These are phyloP conservation scores for Blastomyces percursus DNA, from an alignment of 2,329 filamentous ascomycete species.

Conservation along the genomic window DNA sequence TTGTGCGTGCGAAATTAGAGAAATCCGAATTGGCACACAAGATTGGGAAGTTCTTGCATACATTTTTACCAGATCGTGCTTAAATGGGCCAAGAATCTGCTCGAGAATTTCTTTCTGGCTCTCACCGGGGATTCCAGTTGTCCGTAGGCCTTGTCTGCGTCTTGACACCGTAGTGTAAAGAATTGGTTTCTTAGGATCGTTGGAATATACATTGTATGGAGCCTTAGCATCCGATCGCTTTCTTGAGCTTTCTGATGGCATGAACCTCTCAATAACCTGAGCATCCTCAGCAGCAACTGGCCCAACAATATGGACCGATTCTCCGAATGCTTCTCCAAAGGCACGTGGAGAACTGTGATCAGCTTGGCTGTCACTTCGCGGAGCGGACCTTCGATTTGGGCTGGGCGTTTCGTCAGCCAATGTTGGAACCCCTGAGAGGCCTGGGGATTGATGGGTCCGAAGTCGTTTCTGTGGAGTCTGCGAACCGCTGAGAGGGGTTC, in stretches of 20 bases:
- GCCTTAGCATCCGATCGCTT: slow-evolving; percentile 31
- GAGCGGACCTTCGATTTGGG: slow-evolving; percentile 6
- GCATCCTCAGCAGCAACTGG: slow-evolving; percentile 50
- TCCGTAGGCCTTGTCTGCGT: slow-evolving; percentile 38
- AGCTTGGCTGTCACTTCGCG: not conserved
- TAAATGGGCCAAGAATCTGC: slow-evolving; percentile 47
- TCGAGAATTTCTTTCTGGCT: slow-evolving; percentile 47
- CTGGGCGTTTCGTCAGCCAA: slow-evolving; percentile 13
- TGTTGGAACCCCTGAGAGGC: slow-evolving; percentile 13
- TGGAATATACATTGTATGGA: slow-evolving; percentile 43
- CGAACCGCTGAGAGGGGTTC: slow-evolving; percentile 10
- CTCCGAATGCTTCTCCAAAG: slow-evolving; percentile 21
- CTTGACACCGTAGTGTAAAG: slow-evolving; percentile 41
- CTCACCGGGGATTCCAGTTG: slow-evolving; percentile 33
- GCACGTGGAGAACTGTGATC: slow-evolving; percentile 8
- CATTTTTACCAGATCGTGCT: slow-evolving; percentile 41
- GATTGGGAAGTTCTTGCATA: slow-evolving; percentile 32
- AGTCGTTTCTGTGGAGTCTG: slow-evolving; percentile 27
- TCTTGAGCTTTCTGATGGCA: slow-evolving; percentile 35
- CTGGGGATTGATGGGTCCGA: slow-evolving; percentile 20
- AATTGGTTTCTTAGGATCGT: slow-evolving; percentile 36
- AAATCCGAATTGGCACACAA: slow-evolving; percentile 1
- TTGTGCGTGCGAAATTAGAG: not conserved
- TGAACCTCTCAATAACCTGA: slow-evolving; percentile 50
- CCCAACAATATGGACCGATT: slow-evolving; percentile 46